Evolutionary conservation across 352 stramenopile genomes (phyloP).

Genomic region (Thalassiosira delicatula): DNA sequence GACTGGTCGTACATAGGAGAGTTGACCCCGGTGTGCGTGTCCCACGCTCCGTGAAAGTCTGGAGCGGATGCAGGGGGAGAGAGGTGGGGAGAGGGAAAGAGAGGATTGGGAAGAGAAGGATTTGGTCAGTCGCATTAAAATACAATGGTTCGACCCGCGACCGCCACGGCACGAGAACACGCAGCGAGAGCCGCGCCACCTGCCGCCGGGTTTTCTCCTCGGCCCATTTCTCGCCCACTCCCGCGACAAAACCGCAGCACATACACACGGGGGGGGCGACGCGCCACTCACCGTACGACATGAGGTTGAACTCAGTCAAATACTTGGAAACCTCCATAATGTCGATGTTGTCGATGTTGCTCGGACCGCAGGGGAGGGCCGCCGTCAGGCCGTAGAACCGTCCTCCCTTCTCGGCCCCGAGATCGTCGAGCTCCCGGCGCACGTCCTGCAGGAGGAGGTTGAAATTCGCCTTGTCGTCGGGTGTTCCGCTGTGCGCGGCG

Average conservation of each 20-base stretch:
- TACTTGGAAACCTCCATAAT: slow-evolving; percentile 10
- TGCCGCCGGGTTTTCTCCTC: no score
- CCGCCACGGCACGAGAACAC: no score
- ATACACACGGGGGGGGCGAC: not conserved
- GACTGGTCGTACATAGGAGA: slow-evolving; percentile 21
- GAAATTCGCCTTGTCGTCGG: slow-evolving; percentile 43
- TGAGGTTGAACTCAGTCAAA: slow-evolving; percentile 12
- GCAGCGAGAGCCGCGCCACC: no score
- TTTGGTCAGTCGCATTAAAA: not conserved
- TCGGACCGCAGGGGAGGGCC: slow-evolving; percentile 47
- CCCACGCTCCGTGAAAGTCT: slow-evolving; percentile 10
- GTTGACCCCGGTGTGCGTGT: slow-evolving; percentile 14
- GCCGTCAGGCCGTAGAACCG: slow-evolving; percentile 44
- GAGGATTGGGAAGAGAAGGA: no score
- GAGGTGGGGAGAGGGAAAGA: not conserved
- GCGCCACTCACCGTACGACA: slow-evolving; percentile 10
- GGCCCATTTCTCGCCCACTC: no score
- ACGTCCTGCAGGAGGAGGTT: slow-evolving; percentile 39
- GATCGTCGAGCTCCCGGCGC: slow-evolving; percentile 26
- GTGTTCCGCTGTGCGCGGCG: slow-evolving; percentile 16
- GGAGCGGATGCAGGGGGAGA: not conserved
- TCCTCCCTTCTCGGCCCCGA: slow-evolving; percentile 25
- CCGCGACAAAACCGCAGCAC: no score
- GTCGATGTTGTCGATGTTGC: slow-evolving; percentile 44
- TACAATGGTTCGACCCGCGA: no score